A percentile compares a stretch with the other conserved stretches of the same genome.
Conservation (phyloP, 164 flowering plant species). For the Magnolia sinica region DNA sequence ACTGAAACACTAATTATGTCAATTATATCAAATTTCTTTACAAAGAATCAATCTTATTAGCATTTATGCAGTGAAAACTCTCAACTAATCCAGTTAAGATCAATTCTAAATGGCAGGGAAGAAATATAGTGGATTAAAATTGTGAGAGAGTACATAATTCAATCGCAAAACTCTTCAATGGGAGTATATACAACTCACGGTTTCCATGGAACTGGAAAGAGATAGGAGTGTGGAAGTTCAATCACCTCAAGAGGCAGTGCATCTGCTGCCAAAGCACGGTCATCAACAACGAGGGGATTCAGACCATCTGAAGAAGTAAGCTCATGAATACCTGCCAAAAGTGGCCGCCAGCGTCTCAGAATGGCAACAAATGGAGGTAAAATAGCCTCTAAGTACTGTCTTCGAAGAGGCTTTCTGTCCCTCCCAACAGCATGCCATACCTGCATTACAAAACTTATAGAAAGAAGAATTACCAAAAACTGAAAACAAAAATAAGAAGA, state of each 20-base stretch:
- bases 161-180: not conserved
- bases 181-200: not conserved
- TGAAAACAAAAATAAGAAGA: not conserved
- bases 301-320: slow-evolving; percentile 88
- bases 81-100: no score
- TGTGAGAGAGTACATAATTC: not conserved
- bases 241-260: slow-evolving; percentile 90
- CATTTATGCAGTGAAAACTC: no score
- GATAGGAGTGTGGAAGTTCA: slow-evolving; percentile 9
- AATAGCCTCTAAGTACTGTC: slow-evolving; percentile 86
- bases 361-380: slow-evolving; percentile 95
- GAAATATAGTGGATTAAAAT: no score
- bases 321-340: slow-evolving; percentile 91
- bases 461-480: slow-evolving; percentile 5
- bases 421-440: slow-evolving; percentile 89
- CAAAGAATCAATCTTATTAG: not conserved
- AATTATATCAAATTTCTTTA: no score
- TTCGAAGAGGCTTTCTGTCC: slow-evolving; percentile 79
- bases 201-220: not conserved
- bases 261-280: slow-evolving; percentile 98
- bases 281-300: slow-evolving; percentile 88
- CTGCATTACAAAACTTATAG: slow-evolving; percentile 41
- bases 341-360: slow-evolving; percentile 96
- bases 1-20: not conserved
- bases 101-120: no score